Evolutionary conservation across 352 stramenopile species (phyloP), one percentile per base, ranked within the genome.

Genomic region (Pythium brachiatum): DNA sequence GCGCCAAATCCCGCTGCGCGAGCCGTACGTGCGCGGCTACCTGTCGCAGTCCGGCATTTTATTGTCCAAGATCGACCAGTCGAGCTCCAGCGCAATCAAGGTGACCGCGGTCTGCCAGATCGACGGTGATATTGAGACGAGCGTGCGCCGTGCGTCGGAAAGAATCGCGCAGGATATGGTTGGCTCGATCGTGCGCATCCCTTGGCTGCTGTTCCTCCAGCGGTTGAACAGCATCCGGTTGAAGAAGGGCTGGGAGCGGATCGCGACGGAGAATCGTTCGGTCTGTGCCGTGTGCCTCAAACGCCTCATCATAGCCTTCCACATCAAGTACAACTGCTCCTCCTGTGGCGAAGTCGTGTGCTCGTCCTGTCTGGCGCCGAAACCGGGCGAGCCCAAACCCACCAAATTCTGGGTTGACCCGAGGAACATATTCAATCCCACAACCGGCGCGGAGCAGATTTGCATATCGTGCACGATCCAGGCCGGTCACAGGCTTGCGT

Each of bases 171-270:
- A 84, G 53, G 75, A 81, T 4, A 77, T 72, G 16, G 76, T 90
- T 32, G 72, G 75, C 23, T 53, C 68, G 7, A 64, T 90, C 27
- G 63, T 70, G 7, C 69, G 75, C n/a, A 69, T 88, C 23, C 60
- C 70, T 7, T 70, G 66, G 20, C 63, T 90, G 25, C 62, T 92
- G 18, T 74, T 86, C n/a, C 68, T 81, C 8, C 79, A 88, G 57
- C 69, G 83, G 23, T 73, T 92, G 36, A 88, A 81, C 53, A 73
- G 75, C 20, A 76, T 90, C 62, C 67, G 73, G 20, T 90, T 92
- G 34, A 66, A 90, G 29, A 81, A 90, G 68, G 78, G 88, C 55
- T 92, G 79, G 79, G 79, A 89, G 46, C 90, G 83, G 83, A 75
- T 92, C 34, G 78, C 80, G 13, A 89, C 90, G 38, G 64, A 74